phyloP scores from a whole-genome alignment of 2,329 filamentous ascomycete species.

The Cytospora paraplurivora region DNA sequence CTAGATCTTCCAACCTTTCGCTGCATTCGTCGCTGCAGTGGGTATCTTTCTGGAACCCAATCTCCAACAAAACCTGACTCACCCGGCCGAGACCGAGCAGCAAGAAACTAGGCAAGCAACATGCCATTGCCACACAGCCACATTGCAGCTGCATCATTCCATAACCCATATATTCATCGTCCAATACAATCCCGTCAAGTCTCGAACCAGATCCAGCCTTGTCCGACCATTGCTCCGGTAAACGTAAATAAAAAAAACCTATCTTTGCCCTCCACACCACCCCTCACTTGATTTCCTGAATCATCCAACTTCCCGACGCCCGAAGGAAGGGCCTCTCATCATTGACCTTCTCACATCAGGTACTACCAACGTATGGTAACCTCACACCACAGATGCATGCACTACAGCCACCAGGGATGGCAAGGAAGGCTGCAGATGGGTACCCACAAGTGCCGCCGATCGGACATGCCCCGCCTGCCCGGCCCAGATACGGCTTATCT shows the following conservation, averaged over 20 bases:
- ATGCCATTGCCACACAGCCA: background rate
- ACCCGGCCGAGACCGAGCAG: too few species aligned
- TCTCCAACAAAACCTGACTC: background rate
- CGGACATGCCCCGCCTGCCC: background rate
- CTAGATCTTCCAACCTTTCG: conserved; percentile 3
- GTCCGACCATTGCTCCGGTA: too few species aligned
- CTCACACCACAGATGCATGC: too few species aligned
- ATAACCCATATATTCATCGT: too few species aligned
- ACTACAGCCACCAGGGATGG: background rate
- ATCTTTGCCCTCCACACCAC: too few species aligned
- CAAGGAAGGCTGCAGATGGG: background rate
- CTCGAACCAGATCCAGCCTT: too few species aligned
- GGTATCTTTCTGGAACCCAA: too few species aligned
- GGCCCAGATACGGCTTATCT: background rate
- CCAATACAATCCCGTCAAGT: too few species aligned
- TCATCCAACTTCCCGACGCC: background rate
- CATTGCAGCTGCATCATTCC: background rate
- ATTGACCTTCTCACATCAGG: background rate
- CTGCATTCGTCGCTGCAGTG: conserved; percentile 28
- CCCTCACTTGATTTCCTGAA: background rate
- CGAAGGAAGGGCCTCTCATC: background rate
- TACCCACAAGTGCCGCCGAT: background rate
- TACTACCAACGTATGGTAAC: too few species aligned
- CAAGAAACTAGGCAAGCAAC: background rate
- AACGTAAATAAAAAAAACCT: too few species aligned